Evolutionary conservation across 495 filamentous ascomycete genomes (phyloP).

Genomic region (Hypoxylon perforatum): DNA sequence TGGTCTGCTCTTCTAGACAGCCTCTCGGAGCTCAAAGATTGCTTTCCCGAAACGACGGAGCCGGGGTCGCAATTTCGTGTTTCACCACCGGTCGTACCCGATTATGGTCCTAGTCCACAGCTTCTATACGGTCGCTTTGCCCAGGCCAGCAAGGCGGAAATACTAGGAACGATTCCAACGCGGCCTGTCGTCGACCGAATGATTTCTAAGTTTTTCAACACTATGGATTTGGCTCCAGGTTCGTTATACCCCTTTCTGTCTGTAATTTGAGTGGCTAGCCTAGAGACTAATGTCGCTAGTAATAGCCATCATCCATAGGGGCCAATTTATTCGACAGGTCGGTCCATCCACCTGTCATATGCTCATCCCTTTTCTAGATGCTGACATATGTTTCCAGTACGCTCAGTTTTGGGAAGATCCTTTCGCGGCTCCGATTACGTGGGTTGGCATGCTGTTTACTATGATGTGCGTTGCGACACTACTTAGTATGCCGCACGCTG

Average conservation of each 20-base stretch:
- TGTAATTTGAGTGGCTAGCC: neutral
- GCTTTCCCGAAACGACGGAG: constrained; percentile 23
- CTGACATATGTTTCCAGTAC: constrained; percentile 38
- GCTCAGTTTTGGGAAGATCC: constrained; percentile 46
- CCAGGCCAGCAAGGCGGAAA: constrained; percentile 47
- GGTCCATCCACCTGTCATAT: neutral
- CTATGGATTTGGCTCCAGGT: constrained; percentile 39
- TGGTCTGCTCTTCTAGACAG: constrained; percentile 48
- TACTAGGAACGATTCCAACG: constrained; percentile 50
- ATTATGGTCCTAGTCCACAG: constrained; percentile 35
- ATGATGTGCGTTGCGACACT: constrained; percentile 43
- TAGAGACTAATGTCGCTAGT: neutral
- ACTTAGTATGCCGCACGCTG: constrained; percentile 18
- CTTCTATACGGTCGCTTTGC: constrained; percentile 50
- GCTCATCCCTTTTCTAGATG: neutral
- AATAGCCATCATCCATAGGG: constrained; percentile 46
- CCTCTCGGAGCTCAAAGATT: constrained; percentile 40
- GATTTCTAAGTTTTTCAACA: constrained; percentile 54
- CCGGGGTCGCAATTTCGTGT: neutral
- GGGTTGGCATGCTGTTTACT: constrained; percentile 48
- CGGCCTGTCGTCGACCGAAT: constrained; percentile 49
- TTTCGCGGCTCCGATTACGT: constrained; percentile 40
- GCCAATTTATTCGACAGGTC: constrained; percentile 50
- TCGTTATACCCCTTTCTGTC: constrained; percentile 4
- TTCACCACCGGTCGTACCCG: constrained; percentile 9